Evolutionary conservation across 2,329 filamentous ascomycete genomes (phyloP).

Genomic region (Colletotrichum brevisporum): DNA sequence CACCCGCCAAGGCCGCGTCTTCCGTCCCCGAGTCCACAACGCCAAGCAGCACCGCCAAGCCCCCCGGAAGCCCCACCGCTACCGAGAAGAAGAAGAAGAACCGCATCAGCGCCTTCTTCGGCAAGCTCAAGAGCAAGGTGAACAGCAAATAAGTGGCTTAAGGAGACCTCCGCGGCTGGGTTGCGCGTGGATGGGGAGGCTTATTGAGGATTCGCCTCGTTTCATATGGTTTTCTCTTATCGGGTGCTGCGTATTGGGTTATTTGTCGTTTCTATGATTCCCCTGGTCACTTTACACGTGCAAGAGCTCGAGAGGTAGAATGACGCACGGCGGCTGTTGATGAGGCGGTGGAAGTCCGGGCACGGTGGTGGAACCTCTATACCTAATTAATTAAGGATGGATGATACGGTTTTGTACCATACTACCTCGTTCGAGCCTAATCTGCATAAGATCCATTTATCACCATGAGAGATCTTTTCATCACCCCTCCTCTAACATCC

Average conservation of each 20-base stretch:
- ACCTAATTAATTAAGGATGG: slow-evolving; percentile 43
- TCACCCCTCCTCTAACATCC: background rate
- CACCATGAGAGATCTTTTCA: background rate
- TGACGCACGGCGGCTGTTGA: slow-evolving; percentile 32
- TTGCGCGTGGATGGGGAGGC: slow-evolving; percentile 48
- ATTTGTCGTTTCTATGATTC: slow-evolving; percentile 45
- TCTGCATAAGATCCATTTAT: slow-evolving; percentile 37
- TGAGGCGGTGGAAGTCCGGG: slow-evolving; percentile 44
- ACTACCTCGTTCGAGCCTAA: slow-evolving; percentile 38
- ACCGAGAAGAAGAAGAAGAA: slow-evolving; percentile 77
- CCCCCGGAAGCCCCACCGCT: slow-evolving; percentile 42
- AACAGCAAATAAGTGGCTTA: slow-evolving; percentile 44
- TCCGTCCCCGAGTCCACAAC: slow-evolving; percentile 40
- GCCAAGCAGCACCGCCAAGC: slow-evolving; percentile 46
- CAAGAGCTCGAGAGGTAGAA: slow-evolving; percentile 42
- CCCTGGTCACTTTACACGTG: slow-evolving; percentile 43
- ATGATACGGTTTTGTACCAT: slow-evolving; percentile 40
- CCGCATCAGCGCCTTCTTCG: slow-evolving; percentile 74
- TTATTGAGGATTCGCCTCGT: slow-evolving; percentile 49
- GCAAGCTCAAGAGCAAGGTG: slow-evolving; percentile 67
- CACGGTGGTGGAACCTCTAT: slow-evolving; percentile 42
- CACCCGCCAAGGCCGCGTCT: slow-evolving; percentile 39
- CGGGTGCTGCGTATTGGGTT: slow-evolving; percentile 44
- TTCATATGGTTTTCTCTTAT: slow-evolving; percentile 56
- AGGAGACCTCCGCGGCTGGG: slow-evolving; percentile 34